Conservation (phyloP, 2,329 filamentous ascomycete genomes). For the Xylaria sp. region DNA sequence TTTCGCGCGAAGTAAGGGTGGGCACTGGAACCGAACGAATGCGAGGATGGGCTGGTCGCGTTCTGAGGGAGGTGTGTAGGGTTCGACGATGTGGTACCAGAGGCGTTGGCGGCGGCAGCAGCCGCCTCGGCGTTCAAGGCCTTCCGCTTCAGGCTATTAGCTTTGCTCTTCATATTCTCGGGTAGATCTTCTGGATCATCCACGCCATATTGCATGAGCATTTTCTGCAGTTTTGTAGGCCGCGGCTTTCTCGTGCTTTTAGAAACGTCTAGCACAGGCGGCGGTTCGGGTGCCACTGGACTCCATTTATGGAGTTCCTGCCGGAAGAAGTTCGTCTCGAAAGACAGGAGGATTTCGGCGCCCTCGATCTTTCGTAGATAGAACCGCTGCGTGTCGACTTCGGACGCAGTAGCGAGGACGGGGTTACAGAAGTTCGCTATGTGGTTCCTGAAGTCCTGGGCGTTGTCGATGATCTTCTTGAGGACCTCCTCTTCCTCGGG, state of each 20-base stretch:
- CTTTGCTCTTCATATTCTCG: constrained; percentile 78
- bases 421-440: constrained; percentile 81
- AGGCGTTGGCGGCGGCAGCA: constrained; percentile 39
- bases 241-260: constrained; percentile 93
- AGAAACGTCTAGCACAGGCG: constrained; percentile 83
- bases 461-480: constrained; percentile 82
- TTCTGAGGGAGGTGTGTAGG: constrained; percentile 29
- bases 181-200: constrained; percentile 90
- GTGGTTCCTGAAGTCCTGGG: constrained; percentile 80
- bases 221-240: constrained; percentile 94
- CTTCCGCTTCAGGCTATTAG: constrained; percentile 73
- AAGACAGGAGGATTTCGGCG: constrained; percentile 86
- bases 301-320: constrained; percentile 95
- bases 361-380: constrained; percentile 97
- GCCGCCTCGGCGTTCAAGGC: constrained; percentile 61
- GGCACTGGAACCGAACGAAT: constrained; percentile 37
- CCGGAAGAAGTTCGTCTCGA: constrained; percentile 97
- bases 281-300: constrained; percentile 82
- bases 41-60: constrained; percentile 40
- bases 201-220: constrained; percentile 86
- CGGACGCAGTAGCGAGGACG: constrained; percentile 77
- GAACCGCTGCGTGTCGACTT: constrained; percentile 88
- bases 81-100: constrained; percentile 22
- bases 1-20: constrained; percentile 41
- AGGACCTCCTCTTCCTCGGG: constrained; percentile 91